Conservation (phyloP, 352 stramenopile genomes). For the Phytopythium delawarense region DNA sequence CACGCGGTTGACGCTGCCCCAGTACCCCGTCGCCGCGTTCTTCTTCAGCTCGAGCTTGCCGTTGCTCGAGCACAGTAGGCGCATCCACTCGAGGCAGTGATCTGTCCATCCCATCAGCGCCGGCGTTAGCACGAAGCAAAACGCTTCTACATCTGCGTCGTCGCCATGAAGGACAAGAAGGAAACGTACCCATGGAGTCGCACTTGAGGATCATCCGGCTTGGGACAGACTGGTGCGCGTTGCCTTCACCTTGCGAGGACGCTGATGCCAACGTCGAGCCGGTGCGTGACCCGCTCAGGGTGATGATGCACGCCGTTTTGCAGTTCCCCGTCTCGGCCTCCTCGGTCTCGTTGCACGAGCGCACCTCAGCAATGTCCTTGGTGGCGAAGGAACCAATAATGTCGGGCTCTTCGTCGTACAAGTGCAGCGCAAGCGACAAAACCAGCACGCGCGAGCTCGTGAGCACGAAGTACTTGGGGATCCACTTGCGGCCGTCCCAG, state of each 20-base stretch:
- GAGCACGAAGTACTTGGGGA: conserved; percentile 87
- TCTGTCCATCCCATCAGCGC: conserved; percentile 25
- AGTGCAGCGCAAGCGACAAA: conserved; percentile 73
- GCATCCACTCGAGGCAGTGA: conserved; percentile 87
- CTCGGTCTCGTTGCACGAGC: conserved; percentile 71
- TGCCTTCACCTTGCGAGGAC: conserved; percentile 10
- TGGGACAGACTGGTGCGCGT: conserved; percentile 19
- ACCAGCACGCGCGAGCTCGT: conserved; percentile 77
- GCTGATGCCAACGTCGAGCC: background rate
- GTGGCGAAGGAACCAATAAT: conserved; percentile 77
- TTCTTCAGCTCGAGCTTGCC: conserved; percentile 87
- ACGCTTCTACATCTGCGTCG: too few relatives aligned
- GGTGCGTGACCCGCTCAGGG: conserved; percentile 18
- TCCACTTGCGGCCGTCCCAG: conserved; percentile 85
- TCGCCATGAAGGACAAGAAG: background rate
- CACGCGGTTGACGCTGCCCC: conserved; percentile 84
- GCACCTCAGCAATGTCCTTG: conserved; percentile 79
- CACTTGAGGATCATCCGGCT: conserved; percentile 74
- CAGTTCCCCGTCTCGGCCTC: conserved; percentile 51
- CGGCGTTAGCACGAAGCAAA: background rate
- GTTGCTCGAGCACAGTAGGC: conserved; percentile 77
- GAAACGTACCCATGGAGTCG: conserved; percentile 65
- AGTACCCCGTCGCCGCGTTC: conserved; percentile 79
- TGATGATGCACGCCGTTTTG: conserved; percentile 64
- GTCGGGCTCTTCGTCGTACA: conserved; percentile 87